These are phyloP conservation scores for Barnettozyma hawaiiensis DNA, from an alignment of 1,139 yeast species.

Conservation along the genomic window DNA sequence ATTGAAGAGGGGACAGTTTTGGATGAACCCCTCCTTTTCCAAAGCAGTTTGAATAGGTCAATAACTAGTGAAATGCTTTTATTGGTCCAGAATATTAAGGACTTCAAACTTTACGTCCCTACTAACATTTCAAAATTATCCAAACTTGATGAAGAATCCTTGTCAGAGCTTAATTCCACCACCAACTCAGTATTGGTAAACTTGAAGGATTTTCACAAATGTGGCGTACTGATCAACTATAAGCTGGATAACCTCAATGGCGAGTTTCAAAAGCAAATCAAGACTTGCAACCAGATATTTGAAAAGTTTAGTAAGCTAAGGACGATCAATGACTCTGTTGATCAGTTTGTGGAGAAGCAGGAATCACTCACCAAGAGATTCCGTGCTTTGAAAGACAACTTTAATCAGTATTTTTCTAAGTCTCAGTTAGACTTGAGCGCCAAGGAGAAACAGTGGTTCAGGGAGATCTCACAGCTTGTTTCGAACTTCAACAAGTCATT, in stretches of 20 bases:
- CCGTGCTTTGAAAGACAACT: slow-evolving; percentile 25
- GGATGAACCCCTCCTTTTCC: neutral
- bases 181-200: slow-evolving; percentile 26
- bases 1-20: neutral
- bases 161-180: slow-evolving; percentile 25
- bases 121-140: slow-evolving; percentile 22
- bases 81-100: slow-evolving; percentile 5
- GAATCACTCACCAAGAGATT: slow-evolving; percentile 30
- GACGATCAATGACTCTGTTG: slow-evolving; percentile 13
- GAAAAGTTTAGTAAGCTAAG: slow-evolving; percentile 11
- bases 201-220: slow-evolving; percentile 26
- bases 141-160: slow-evolving; percentile 20
- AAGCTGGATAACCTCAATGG: slow-evolving; percentile 13
- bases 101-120: slow-evolving; percentile 16
- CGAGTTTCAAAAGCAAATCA: slow-evolving; percentile 34
- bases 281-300: slow-evolving; percentile 17
- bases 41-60: slow-evolving; percentile 2
- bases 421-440: slow-evolving; percentile 32
- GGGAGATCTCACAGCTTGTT: slow-evolving; percentile 34
- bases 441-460: slow-evolving; percentile 41
- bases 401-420: slow-evolving; percentile 17
- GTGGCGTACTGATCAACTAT: slow-evolving; percentile 24
- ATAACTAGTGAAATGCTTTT: slow-evolving; percentile 11
- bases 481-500: slow-evolving; percentile 29
- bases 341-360: slow-evolving; percentile 28